Base-by-base conservation (phyloP, 192 early-diverging fungal genomes). In the Dissophora globulifera region DNA sequence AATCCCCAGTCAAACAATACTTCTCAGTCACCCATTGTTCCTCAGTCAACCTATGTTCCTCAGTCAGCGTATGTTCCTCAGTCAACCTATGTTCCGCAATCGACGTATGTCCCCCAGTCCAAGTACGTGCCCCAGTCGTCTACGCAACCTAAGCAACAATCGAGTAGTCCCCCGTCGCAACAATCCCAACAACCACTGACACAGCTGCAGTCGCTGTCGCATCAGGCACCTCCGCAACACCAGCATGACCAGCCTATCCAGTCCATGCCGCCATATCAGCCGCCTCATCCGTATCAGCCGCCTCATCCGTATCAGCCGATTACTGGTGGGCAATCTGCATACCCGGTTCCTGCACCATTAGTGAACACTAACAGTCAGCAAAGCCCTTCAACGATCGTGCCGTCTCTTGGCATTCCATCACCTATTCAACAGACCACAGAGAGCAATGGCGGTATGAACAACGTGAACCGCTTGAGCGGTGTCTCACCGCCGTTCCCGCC, bases 341-440 rank as follows among this genome's bases (percentile, higher is more conserved):
- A 52, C 23, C 30, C 23, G 2, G 13, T 17, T 5, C 50, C 65
- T 23, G 41, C 57, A 2, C 30, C 42, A 4, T 15, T 52, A 9
- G 41, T 60, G 2, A 43, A 31, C 25, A 20, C 20, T 15, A 45
- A 22, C 9, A 23, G 50, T 26, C 42, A 31, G n/a, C 31, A 32
- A 32, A 72, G 61, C 41, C 69, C 69, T 0, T 64, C 69, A 22
- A 30, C 47, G 10, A 29, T 52, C 8, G 59, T 72, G 4, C 55
- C 54, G 7, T 11, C 48, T 16, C 54, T 64, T 33, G 69, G 61
- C 10, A 45, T 64, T 12, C 61, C 55, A 7, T 72, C 69, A 0
- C 61, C 61, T 29, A 40, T 56, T 11, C 58, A 33, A 15, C 40
- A 53, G n/a, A 10, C 6, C 23, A 50, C 19, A 30, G 29, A 2